A percentile compares a stretch with the other conserved stretches of the same genome.
Evolutionary conservation across 1,139 yeast genomes (phyloP).

Genomic region (Suhomyces chickasaworum): DNA sequence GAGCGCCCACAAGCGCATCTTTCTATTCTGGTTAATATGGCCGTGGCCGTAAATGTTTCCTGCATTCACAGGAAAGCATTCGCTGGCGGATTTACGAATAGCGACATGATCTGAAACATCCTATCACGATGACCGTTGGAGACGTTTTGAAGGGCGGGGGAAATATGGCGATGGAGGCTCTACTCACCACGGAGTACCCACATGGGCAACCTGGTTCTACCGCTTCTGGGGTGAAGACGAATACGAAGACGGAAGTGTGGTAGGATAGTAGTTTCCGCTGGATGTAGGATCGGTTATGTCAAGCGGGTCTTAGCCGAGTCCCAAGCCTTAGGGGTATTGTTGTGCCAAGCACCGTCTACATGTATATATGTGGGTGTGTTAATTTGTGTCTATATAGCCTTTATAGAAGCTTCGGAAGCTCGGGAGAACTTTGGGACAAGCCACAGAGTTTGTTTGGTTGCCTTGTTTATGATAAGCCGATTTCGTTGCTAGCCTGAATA

Average conservation of each 20-base stretch:
- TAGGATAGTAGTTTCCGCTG: background rate
- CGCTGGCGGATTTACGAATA: constrained; percentile 8
- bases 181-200: background rate
- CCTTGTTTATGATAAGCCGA: no score
- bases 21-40: constrained; percentile 1
- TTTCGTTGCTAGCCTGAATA: no score
- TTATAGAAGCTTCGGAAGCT: no score
- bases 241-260: background rate
- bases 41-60: constrained; percentile 2
- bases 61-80: background rate
- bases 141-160: constrained; percentile 3
- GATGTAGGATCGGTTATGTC: background rate
- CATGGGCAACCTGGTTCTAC: no score
- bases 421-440: no score
- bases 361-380: no score
- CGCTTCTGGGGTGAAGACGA: no score
- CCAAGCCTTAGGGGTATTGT: background rate
- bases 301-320: background rate
- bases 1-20: constrained; percentile 5
- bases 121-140: constrained; percentile 4
- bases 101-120: constrained; percentile 8
- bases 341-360: background rate
- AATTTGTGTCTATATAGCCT: no score
- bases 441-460: no score
- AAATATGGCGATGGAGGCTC: background rate